These are phyloP conservation scores for Aspergillus sparsus DNA, from an alignment of 495 filamentous ascomycete species.

Conservation along the genomic window DNA sequence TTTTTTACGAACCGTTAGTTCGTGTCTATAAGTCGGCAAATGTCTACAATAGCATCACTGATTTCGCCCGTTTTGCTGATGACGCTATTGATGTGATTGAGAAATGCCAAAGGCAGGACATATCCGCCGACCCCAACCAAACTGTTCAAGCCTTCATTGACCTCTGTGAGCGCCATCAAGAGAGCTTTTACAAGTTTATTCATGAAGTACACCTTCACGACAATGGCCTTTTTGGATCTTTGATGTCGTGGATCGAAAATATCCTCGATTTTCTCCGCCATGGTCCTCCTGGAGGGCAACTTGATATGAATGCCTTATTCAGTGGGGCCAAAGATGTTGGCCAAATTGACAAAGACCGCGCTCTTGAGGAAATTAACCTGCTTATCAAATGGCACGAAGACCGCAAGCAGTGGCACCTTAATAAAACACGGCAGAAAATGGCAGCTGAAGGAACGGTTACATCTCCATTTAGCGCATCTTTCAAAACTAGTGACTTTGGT, in stretches of 20 bases:
- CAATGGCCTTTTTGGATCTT: constrained; percentile 89
- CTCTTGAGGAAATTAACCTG: constrained; percentile 77
- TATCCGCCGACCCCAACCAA: constrained; percentile 93
- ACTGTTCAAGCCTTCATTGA: constrained; percentile 99
- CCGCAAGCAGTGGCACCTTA: constrained; percentile 93
- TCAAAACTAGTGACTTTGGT: constrained; percentile 82
- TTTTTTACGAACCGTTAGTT: constrained; percentile 97
- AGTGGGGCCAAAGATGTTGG: constrained; percentile 69
- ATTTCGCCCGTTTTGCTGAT: constrained; percentile 90
- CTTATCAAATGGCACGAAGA: constrained; percentile 93
- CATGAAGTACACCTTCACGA: constrained; percentile 99
- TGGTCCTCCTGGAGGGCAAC: constrained; percentile 72
- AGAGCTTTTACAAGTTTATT: constrained; percentile 98
- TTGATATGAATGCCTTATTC: constrained; percentile 94
- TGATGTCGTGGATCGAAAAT: constrained; percentile 98
- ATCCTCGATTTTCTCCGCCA: constrained; percentile 91
- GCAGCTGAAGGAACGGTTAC: constrained; percentile 69
- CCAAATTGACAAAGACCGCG: constrained; percentile 66
- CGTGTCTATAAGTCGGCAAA: constrained; percentile 98
- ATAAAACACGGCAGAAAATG: constrained; percentile 99
- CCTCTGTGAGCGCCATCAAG: constrained; percentile 89
- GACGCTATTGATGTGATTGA: constrained; percentile 90
- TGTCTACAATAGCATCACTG: constrained; percentile 93
- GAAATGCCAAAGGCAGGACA: constrained; percentile 85
- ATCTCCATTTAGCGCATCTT: constrained; percentile 55